Percentiles rank a stretch among this genome's conserved stretches.
phyloP scores from a whole-genome alignment of 108 stramenopile genomes.

The Epipyxis sp. region DNA sequence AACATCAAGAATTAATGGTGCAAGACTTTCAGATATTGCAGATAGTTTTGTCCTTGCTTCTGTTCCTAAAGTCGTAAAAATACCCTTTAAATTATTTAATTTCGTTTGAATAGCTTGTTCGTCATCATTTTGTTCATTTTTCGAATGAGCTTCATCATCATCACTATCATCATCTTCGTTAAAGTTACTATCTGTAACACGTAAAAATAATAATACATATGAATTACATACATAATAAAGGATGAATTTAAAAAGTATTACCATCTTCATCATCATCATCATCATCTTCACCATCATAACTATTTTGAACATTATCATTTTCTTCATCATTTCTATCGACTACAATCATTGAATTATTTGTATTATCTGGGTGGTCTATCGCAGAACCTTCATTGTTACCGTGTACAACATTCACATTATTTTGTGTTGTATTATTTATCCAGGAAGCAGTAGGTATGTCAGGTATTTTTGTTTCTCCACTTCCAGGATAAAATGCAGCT shows the following conservation, averaged over 20 bases:
- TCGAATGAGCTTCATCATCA: not conserved
- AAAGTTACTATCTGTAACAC: not conserved
- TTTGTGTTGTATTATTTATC: not conserved
- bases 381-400: too few species aligned
- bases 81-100: not conserved
- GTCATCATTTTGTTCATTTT: not conserved
- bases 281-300: not conserved
- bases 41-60: too few species aligned
- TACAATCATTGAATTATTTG: too few species aligned
- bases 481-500: constrained; percentile 30
- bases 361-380: too few species aligned
- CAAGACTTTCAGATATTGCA: not conserved
- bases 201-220: too few species aligned
- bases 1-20: constrained; percentile 25
- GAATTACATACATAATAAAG: too few species aligned
- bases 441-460: not conserved
- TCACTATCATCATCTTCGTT: not conserved
- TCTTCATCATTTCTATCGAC: too few species aligned
- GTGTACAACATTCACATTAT: not conserved
- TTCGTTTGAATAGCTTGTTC: not conserved
- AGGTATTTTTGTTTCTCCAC: constrained; percentile 10
- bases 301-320: not conserved
- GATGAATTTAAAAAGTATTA: too few species aligned
- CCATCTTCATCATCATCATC: not conserved
- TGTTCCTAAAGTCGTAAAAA: too few species aligned